Base-by-base conservation (phyloP, 768 basidiomycete genomes). In the Clavaria fumosa region DNA sequence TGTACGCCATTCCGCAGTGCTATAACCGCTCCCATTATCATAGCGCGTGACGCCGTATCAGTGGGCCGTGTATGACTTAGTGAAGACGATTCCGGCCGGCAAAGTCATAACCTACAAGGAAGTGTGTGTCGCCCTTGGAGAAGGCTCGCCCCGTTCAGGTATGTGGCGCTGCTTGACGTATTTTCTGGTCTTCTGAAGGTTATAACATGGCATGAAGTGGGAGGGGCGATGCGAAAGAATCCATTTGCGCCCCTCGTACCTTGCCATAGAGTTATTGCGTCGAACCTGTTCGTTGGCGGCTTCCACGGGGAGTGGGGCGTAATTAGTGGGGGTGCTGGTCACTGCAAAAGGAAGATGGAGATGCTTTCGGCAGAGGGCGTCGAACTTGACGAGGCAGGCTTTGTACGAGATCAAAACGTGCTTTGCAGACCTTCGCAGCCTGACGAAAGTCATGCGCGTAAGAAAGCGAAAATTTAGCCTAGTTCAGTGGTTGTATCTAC, bases 181-280 rank as follows among this genome's bases (percentile, higher is more conserved):
- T n/a, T n/a, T n/a, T n/a, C n/a, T n/a, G n/a, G n/a, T n/a, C n/a
- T n/a, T n/a, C n/a, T n/a, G n/a, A n/a, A n/a, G n/a, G n/a, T n/a
- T n/a, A n/a, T n/a, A n/a, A n/a, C n/a, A n/a, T n/a, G n/a, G n/a
- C n/a, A n/a, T n/a, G n/a, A n/a, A 72, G 77, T 77, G n/a, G 79
- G 78, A 14, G 62, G 57, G 22, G 78, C 77, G 0, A 54, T 81
- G 19, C 61, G 71, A 28, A 63, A 60, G 35, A 80, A 81, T 46
- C 77, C 78, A 0, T 82, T 80, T 51, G 65, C 66, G 3, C 78
- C 78, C 0, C 64, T 60, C 41, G 62, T 81, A 4, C 79, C 78
- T 0, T 82, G 79, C 42, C 79, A 81, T 47, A 69, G 78, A 23
- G 65, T 82, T 37, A 67, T 81, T 10, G 72, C 76, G 0, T 69